Conservation (phyloP, 495 filamentous ascomycete species). For the Trichoderma parareesei region DNA sequence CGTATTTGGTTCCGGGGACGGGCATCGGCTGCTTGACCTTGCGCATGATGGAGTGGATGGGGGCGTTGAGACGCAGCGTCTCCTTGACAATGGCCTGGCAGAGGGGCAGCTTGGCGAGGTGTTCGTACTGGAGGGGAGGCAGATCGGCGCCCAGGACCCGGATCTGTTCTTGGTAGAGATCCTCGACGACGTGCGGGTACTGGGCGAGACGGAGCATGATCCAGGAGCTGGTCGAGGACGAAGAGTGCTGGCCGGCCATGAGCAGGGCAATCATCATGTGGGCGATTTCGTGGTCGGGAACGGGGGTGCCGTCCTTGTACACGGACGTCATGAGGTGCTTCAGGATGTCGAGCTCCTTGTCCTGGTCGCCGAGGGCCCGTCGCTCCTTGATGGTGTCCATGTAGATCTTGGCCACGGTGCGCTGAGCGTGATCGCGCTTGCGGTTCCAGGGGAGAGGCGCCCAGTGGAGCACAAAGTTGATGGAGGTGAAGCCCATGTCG, state of each 20-base stretch:
- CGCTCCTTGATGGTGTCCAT: slow-evolving; percentile 66
- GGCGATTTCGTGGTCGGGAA: slow-evolving; percentile 75
- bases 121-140: slow-evolving; percentile 55
- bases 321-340: slow-evolving; percentile 70
- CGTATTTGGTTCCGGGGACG: slow-evolving; percentile 68
- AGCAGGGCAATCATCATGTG: slow-evolving; percentile 90
- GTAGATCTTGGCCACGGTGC: slow-evolving; percentile 67
- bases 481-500: slow-evolving; percentile 72
- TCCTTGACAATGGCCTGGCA: slow-evolving; percentile 69
- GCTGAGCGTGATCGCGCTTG: slow-evolving; percentile 66
- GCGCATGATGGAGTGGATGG: slow-evolving; percentile 80
- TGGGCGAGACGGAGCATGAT: slow-evolving; percentile 72
- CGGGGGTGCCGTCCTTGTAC: slow-evolving; percentile 63
- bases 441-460: slow-evolving; percentile 79
- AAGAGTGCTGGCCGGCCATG: slow-evolving; percentile 86
- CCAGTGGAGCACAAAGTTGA: slow-evolving; percentile 85
- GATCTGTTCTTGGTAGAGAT: slow-evolving; percentile 69
- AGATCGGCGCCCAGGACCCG: slow-evolving; percentile 52
- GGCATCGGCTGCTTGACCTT: slow-evolving; percentile 73
- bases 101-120: slow-evolving; percentile 60
- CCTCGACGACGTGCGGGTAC: slow-evolving; percentile 61
- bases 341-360: slow-evolving; percentile 62
- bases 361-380: slow-evolving; percentile 38
- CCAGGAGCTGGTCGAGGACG: slow-evolving; percentile 72
- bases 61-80: slow-evolving; percentile 69